phyloP scores from a whole-genome alignment of 371 early-diverging fungal species.

The Zancudomyces culisetae region DNA sequence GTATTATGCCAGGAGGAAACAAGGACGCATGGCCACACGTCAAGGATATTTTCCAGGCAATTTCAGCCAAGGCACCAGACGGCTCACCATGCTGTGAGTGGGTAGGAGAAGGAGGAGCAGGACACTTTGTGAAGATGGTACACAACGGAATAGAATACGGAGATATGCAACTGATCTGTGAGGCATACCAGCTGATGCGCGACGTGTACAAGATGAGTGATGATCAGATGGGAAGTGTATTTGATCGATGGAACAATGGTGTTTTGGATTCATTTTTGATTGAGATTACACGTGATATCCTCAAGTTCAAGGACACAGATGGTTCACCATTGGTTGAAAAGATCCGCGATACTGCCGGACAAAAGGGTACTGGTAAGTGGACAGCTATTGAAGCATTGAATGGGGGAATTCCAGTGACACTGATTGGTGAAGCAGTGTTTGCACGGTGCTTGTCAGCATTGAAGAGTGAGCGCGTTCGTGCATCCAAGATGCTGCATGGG shows the following conservation, averaged over 20 bases:
- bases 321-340: slow-evolving; percentile 75
- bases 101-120: slow-evolving; percentile 96
- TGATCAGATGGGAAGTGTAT: slow-evolving; percentile 76
- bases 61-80: slow-evolving; percentile 74
- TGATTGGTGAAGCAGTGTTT: slow-evolving; percentile 96
- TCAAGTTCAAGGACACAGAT: slow-evolving; percentile 76
- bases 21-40: slow-evolving; percentile 79
- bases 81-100: slow-evolving; percentile 93
- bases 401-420: slow-evolving; percentile 80
- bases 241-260: slow-evolving; percentile 87
- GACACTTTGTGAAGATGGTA: slow-evolving; percentile 99
- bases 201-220: slow-evolving; percentile 55
- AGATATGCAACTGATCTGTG: slow-evolving; percentile 97
- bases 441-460: slow-evolving; percentile 87
- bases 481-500: slow-evolving; percentile 66
- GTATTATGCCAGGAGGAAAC: slow-evolving; percentile 97
- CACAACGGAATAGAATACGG: slow-evolving; percentile 99
- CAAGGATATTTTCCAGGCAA: slow-evolving; percentile 87
- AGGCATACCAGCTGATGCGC: slow-evolving; percentile 87
- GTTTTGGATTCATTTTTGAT: slow-evolving; percentile 93
- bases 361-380: slow-evolving; percentile 99
- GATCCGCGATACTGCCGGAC: slow-evolving; percentile 93
- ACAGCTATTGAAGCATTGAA: slow-evolving; percentile 90
- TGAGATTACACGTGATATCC: slow-evolving; percentile 86
- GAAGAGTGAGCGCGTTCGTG: slow-evolving; percentile 83